Evolutionary conservation across 1,284 basidiomycete species (phyloP), one percentile per base, ranked within the genome.

Genomic region (Trichosporon ovoides): DNA sequence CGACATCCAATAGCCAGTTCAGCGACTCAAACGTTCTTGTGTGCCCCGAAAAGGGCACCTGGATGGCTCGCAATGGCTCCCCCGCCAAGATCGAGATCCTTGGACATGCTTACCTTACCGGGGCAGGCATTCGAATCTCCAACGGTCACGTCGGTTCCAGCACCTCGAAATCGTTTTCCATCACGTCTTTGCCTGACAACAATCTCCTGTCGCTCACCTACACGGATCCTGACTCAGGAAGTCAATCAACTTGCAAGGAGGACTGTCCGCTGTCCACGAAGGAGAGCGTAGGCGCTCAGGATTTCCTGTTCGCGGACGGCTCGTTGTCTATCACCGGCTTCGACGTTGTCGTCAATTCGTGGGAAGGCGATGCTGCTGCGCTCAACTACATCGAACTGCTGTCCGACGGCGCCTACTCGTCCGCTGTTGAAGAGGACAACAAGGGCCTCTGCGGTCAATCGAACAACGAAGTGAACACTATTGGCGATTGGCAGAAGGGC

Each of bases 181-280:
- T 92, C 48, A 87, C 86, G 2, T 87, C 91, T 13, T 85, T 93
- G 62, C 92, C 95, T 0, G 91, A 94, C 77, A 94, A 97, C 72
- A 82, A 81, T 3, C 84, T 91, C 20, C 85, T 86, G 69, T 84
- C 83, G 16, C 80, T 94, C 57, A 83, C 83, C 43, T 95, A 88
- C 70, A 77, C 88, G 53, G 89, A 98, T 70, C 87, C 88, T 0
- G 71, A 78, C 4, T 89, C 86, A 16, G 84, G 86, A 55, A 81
- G 86, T 70, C 90, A 86, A 67, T 74, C 78, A 65, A 88, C 88
- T 0, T 93, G 89, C 75, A 81, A 83, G 5, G 77, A 83, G 54
- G 76, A 80, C 16, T 94, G 89, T 68, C 88, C 90, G 0, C 80
- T 93, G 34, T 83, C 84, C n/a, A 84, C 83, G 34, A 83, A 91